These are phyloP conservation scores for Pseudisothecium myosuroides DNA, from an alignment of 225 moss, liverwort and hornwort genomes.

Conservation along the genomic window DNA sequence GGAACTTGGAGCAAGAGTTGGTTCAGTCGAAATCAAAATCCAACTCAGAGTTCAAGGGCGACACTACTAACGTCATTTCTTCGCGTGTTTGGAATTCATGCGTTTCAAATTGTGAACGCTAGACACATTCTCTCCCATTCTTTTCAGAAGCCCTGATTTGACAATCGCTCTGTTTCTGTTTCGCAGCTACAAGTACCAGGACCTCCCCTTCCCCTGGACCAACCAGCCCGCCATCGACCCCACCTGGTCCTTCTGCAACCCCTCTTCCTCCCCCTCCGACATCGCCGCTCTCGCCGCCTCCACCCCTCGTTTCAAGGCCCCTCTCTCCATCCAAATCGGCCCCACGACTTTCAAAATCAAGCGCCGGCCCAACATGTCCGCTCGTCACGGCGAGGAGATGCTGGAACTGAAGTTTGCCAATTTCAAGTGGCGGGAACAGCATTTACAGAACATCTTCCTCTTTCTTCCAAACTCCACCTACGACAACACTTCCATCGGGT, in stretches of 20 bases:
- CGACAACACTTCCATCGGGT: background rate
- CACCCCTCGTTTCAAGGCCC: background rate
- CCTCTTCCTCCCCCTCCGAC: background rate
- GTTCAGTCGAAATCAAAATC: background rate
- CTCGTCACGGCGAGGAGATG: conserved; percentile 10
- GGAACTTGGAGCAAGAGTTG: background rate
- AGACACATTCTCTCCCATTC: no score
- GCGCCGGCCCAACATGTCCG: background rate
- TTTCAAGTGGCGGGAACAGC: background rate
- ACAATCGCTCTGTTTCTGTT: background rate
- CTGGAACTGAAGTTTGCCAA: conserved; percentile 10
- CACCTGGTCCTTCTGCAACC: conserved; percentile 4
- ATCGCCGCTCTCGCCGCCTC: background rate
- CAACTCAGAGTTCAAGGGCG: background rate
- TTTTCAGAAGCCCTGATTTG: background rate
- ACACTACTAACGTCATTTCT: no score
- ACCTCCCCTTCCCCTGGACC: background rate
- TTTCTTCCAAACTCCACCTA: background rate
- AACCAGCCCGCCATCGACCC: background rate
- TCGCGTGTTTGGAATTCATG: background rate
- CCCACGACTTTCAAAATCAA: conserved; percentile 19
- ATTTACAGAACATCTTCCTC: background rate
- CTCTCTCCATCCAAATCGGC: background rate
- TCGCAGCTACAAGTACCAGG: conserved; percentile 8
- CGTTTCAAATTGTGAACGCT: background rate